These are phyloP conservation scores for Fusarium solani-melongenae DNA, from an alignment of 2,329 filamentous ascomycete species.

Conservation along the genomic window DNA sequence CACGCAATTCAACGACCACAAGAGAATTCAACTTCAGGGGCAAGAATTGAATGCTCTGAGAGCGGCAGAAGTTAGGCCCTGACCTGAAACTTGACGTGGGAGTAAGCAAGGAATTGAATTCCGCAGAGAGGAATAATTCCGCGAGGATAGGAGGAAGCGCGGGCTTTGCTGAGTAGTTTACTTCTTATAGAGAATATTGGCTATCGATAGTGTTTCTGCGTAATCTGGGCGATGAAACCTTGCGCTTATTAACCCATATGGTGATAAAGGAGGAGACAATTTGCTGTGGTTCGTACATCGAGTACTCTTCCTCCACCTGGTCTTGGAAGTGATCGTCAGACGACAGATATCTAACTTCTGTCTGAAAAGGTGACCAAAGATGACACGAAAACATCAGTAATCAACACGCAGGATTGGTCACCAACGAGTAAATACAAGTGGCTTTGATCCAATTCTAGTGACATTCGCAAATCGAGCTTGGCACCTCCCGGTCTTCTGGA, in stretches of 20 bases:
- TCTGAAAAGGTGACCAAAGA: neutral
- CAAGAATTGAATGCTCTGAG: neutral
- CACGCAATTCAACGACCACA: neutral
- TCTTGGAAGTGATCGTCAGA: neutral
- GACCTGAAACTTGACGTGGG: neutral
- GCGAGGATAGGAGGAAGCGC: neutral
- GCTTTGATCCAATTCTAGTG: neutral
- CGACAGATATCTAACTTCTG: neutral
- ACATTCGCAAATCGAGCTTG: neutral
- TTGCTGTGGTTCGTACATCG: neutral
- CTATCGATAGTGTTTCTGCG: neutral
- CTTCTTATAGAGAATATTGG: neutral
- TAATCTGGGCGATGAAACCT: neutral
- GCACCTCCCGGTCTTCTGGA: neutral
- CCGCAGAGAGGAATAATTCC: neutral
- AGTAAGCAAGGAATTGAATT: neutral
- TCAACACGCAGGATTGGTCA: neutral
- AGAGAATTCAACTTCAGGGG: neutral
- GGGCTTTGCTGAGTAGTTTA: neutral
- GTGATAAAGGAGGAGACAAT: neutral
- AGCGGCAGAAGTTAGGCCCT: neutral
- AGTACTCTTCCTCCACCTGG: neutral
- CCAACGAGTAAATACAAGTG: neutral
- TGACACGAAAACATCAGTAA: neutral
- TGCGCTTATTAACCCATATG: rapidly evolving